Evolutionary conservation across 495 filamentous ascomycete genomes (phyloP).

Genomic region (Trichoderma erinaceum): DNA sequence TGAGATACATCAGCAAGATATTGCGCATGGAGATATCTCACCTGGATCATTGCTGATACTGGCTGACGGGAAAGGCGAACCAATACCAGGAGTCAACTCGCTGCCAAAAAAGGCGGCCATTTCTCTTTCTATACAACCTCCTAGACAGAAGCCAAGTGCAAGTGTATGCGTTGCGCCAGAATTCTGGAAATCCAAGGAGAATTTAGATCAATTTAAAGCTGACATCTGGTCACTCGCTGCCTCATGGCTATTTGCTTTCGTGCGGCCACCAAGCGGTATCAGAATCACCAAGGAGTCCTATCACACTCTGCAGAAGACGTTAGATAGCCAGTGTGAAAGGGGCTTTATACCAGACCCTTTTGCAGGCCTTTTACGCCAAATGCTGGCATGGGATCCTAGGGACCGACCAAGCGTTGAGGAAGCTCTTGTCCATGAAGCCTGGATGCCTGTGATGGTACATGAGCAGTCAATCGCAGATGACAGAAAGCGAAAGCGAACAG

Average conservation of each 20-base stretch:
- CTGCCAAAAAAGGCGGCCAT: background rate
- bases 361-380: background rate
- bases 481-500: conserved; percentile 5
- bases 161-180: conserved; percentile 2
- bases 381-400: background rate
- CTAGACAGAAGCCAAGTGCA: background rate
- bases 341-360: background rate
- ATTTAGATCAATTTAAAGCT: background rate
- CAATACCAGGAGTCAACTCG: background rate
- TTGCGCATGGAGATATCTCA: background rate
- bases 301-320: background rate
- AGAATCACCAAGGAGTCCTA: background rate
- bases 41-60: background rate
- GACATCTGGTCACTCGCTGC: conserved; percentile 4
- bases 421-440: background rate
- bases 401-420: background rate
- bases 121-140: background rate
- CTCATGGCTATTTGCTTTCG: conserved; percentile 1
- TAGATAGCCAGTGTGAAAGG: background rate
- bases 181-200: background rate
- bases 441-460: background rate
- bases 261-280: background rate
- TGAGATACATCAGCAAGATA: background rate
- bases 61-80: background rate
- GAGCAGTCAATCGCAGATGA: background rate